These are phyloP conservation scores for Lindgomyces ingoldianus DNA, from an alignment of 495 filamentous ascomycete genomes.

Conservation along the genomic window DNA sequence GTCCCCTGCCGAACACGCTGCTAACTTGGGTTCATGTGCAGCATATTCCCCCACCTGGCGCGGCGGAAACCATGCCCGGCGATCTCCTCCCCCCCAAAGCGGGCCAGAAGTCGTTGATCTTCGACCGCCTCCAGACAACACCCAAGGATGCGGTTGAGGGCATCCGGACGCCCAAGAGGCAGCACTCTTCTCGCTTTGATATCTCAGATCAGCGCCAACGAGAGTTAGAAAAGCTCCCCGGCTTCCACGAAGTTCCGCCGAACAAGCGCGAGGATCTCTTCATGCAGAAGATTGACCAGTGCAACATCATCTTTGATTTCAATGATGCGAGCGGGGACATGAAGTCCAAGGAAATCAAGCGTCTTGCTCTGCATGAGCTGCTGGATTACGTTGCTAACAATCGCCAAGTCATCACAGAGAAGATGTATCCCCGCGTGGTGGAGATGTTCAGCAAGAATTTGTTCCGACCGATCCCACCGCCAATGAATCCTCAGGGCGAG, in stretches of 20 bases:
- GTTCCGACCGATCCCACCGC: conserved; percentile 94
- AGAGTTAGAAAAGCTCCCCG: conserved; percentile 94
- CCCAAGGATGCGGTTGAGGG: conserved; percentile 96
- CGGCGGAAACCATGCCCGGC: conserved; percentile 96
- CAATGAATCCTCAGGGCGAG: conserved; percentile 95
- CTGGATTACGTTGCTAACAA: conserved; percentile 99
- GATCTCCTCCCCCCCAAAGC: conserved; percentile 92
- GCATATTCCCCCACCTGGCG: conserved; percentile 92
- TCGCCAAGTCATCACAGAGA: conserved; percentile 94
- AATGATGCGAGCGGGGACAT: conserved; percentile 98
- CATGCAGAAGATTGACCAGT: conserved; percentile 99
- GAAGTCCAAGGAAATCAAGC: conserved; percentile 99
- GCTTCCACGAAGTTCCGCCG: conserved; percentile 98
- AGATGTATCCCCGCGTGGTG: conserved; percentile 98
- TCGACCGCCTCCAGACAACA: conserved; percentile 86
- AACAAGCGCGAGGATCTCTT: conserved; percentile 95
- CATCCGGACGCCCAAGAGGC: conserved; percentile 89
- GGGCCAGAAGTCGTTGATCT: conserved; percentile 82
- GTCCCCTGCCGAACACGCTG: not conserved
- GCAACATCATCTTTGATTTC: conserved; percentile 99
- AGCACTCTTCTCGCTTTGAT: conserved; percentile 96
- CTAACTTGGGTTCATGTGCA: conserved; percentile 49
- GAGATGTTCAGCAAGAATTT: conserved; percentile 99
- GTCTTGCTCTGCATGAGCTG: conserved; percentile 91
- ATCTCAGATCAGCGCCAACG: conserved; percentile 88